Conservation (phyloP, 768 basidiomycete species). For the Mycena vulgaris region DNA sequence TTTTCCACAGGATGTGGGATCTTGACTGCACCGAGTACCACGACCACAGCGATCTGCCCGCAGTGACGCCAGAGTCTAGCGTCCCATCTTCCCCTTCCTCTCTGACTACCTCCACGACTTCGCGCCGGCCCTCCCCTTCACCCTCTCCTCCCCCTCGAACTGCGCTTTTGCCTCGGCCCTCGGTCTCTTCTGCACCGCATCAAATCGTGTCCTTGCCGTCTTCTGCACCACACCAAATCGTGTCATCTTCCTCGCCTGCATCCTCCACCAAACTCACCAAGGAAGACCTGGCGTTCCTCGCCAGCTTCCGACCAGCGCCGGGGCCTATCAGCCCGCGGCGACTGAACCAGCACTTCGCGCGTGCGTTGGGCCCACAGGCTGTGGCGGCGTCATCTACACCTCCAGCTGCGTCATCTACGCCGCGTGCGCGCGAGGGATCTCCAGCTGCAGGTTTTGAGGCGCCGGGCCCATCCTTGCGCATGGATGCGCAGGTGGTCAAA, state of each 20-base stretch:
- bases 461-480: no score
- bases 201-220: no score
- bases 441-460: no score
- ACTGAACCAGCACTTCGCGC: background rate
- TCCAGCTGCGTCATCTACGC: background rate
- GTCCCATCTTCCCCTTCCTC: background rate
- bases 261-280: background rate
- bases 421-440: background rate
- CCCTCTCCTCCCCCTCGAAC: background rate
- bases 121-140: background rate
- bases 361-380: background rate
- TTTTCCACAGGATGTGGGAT: background rate
- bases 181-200: no score
- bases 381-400: no score
- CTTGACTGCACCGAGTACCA: slow-evolving; percentile 5
- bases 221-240: no score
- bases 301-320: background rate
- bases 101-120: background rate
- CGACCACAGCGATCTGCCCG: background rate
- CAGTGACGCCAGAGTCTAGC: background rate
- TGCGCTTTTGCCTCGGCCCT: background rate
- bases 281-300: background rate
- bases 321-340: background rate
- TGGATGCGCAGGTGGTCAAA: no score
- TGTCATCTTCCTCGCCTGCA: no score